Evolutionary conservation across 257 asterid genomes (phyloP).

Genomic region (Voacanga thouarsii): DNA sequence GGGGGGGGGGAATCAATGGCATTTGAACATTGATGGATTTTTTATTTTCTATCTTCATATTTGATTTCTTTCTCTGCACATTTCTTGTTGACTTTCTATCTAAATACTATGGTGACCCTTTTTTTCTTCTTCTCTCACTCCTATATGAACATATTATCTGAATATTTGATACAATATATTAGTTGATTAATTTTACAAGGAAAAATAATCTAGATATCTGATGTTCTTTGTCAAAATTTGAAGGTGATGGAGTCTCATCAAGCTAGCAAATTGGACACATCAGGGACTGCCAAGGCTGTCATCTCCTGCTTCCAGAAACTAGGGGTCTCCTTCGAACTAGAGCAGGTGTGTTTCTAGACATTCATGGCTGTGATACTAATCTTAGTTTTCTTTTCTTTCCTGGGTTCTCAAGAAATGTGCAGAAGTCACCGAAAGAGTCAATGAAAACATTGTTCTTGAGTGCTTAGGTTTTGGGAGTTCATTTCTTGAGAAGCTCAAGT

Average conservation of each 20-base stretch:
- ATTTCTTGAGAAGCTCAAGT: neutral
- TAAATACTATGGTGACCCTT: neutral
- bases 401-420: neutral
- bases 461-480: neutral
- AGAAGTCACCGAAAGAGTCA: neutral
- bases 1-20: neutral
- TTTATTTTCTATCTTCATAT: neutral
- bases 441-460: neutral
- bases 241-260: conserved; percentile 98
- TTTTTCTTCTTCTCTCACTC: neutral
- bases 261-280: conserved; percentile 80
- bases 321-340: conserved; percentile 70
- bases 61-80: neutral
- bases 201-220: neutral
- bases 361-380: neutral
- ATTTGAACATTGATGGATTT: neutral
- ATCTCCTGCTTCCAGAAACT: conserved; percentile 88
- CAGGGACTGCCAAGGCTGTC: conserved; percentile 97
- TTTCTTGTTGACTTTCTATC: neutral
- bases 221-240: neutral
- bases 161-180: neutral
- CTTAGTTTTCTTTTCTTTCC: neutral
- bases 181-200: neutral
- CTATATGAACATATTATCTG: neutral
- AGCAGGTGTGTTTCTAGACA: conserved; percentile 40